Evolutionary conservation across 2,329 filamentous ascomycete species (phyloP), one percentile per base, ranked within the genome.

Genomic region (Phaeosphaeria sp.): DNA sequence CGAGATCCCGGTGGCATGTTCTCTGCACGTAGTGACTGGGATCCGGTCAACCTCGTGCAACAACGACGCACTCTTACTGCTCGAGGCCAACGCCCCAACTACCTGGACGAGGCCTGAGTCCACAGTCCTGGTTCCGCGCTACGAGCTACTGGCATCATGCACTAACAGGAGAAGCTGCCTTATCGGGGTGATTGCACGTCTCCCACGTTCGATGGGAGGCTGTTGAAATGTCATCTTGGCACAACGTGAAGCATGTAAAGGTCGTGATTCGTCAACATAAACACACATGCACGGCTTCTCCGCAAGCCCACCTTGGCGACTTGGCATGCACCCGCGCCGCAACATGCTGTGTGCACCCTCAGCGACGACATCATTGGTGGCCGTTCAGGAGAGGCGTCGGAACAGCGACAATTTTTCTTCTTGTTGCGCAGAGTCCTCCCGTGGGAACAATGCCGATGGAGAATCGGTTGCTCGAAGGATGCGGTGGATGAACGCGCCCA

Each of bases 31-130:
- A 56, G 55, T 46, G 44, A 36, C 30, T 36, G 30, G 30, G 30
- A 36, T 13, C 13, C 6, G 11, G 30, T 11, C 30, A 7, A 36
- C 30, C 30, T 36, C 30, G 30, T 75, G 72, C 66, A 51, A 71
- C 62, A 46, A 71, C 58, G 47, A 41, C 55, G 59, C 56, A 58
- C 62, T 74, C 62, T 72, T 62, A 75, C 63, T 75, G 72, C 67
- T 74, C 62, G 54, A 67, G 54, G 64, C 54, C 52, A 56, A 50
- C 50, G 50, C 55, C 59, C 63, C 65, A 63, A 54, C 54, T 54
- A 59, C 68, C 64, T 55, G 61, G 59, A 55, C 59, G 54, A 60
- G 61, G 52, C 62, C 52, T 39, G 44, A 57, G 60, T 57, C 62
- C 65, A 62, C 59, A 58, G 60, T 59, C 30, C 47, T 62, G 68